These are phyloP conservation scores for Aspergillus eucalypticola DNA, from an alignment of 2,329 filamentous ascomycete species.

Conservation along the genomic window DNA sequence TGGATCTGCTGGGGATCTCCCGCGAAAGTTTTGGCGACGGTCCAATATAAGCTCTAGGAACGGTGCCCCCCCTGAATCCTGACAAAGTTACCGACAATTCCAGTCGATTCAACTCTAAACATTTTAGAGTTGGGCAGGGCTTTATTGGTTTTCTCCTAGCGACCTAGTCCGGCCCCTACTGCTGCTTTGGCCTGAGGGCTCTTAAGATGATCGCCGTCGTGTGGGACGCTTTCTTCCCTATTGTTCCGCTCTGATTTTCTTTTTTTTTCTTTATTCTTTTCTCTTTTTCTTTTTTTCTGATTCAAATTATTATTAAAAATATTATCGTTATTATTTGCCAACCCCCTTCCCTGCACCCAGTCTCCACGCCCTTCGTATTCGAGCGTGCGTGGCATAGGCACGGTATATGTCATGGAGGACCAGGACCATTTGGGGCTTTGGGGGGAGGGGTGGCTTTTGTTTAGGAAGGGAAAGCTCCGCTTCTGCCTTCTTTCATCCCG, in stretches of 20 bases:
- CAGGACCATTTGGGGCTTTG: background rate
- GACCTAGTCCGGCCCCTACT: background rate
- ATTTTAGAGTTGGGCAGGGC: constrained; percentile 10
- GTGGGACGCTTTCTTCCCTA: constrained; percentile 8
- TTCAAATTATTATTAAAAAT: background rate
- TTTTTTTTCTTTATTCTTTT: background rate
- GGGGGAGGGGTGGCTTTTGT: no score
- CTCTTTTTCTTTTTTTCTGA: background rate
- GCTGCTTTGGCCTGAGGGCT: background rate
- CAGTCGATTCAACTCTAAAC: constrained; percentile 23
- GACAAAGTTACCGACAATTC: constrained; percentile 27
- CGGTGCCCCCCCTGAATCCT: constrained; percentile 27
- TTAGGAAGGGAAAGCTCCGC: background rate
- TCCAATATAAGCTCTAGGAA: constrained; percentile 28
- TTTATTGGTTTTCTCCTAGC: constrained; percentile 3
- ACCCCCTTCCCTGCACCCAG: background rate
- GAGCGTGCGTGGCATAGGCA: constrained; percentile 2
- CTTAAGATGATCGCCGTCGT: background rate
- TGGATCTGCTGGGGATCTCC: constrained; percentile 42
- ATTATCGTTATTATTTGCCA: constrained; percentile 1
- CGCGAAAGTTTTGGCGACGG: constrained; percentile 33
- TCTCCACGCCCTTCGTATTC: constrained; percentile 6
- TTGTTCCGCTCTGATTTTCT: constrained; percentile 8
- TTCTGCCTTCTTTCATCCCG: background rate
- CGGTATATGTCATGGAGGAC: constrained; percentile 1